phyloP scores from a whole-genome alignment of 225 moss, liverwort and hornwort genomes.

The Sphagnum contortum region DNA sequence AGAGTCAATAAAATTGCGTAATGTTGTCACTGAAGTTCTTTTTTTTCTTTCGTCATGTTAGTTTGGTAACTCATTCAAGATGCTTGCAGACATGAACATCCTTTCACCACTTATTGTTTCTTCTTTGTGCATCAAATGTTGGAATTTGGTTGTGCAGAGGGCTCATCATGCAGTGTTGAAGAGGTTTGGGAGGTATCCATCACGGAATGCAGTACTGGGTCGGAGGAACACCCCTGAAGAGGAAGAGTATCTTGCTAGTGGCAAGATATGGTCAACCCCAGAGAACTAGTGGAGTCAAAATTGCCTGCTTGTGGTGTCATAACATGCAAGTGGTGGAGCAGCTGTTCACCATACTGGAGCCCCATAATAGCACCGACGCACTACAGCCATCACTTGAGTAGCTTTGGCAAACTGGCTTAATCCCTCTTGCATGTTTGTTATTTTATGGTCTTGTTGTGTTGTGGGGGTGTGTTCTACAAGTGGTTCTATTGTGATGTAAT shows the following conservation, averaged over 20 bases:
- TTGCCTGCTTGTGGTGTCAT: too few species aligned
- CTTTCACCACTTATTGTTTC: too few species aligned
- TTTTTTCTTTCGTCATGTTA: not conserved
- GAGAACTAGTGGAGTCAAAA: slow-evolving; percentile 6
- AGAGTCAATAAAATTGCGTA: not conserved
- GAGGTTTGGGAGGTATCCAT: slow-evolving; percentile 67
- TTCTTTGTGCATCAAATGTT: too few species aligned
- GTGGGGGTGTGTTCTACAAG: too few species aligned
- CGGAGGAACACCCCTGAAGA: slow-evolving; percentile 47
- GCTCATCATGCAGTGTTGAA: slow-evolving; percentile 39
- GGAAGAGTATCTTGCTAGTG: slow-evolving; percentile 41
- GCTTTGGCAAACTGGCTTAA: too few species aligned
- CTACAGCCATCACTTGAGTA: too few species aligned
- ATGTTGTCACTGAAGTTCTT: not conserved
- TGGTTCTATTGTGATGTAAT: too few species aligned
- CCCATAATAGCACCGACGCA: too few species aligned
- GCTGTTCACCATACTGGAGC: too few species aligned
- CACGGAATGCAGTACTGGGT: slow-evolving; percentile 54
- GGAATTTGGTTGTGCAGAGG: slow-evolving; percentile 21
- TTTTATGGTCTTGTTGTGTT: too few species aligned
- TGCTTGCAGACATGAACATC: not conserved
- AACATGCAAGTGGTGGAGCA: too few species aligned
- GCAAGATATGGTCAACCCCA: slow-evolving; percentile 19
- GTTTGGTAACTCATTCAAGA: not conserved
- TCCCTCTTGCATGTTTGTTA: too few species aligned